Evolutionary conservation across 257 asterid genomes (phyloP), one percentile per base, ranked within the genome.

Genomic region (Verbena officinalis): DNA sequence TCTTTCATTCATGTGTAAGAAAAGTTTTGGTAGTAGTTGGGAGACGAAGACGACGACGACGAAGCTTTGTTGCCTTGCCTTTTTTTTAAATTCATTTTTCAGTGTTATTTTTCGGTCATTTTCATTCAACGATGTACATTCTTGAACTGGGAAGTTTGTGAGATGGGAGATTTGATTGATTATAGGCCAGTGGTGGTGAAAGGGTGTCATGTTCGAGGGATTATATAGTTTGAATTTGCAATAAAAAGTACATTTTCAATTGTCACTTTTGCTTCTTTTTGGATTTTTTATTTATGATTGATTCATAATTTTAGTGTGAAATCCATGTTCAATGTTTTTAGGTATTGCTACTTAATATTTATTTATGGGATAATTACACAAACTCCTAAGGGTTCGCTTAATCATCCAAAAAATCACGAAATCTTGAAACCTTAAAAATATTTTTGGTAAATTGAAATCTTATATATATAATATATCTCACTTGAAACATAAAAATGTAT

Each of bases 21-120:
- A 89, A 88, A 89, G 90, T 92, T 89, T 92, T 92, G 96, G 90
- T 89, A 89, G 97, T 76, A 27, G 33, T 36, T 7, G 82, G 82
- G 81, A 92, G 62, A 48, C 70, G 52, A 60, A 62, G 68, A 71
- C 13, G 71, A n/a, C n/a, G 10, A 16, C 1, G 40, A 5, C 10
- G 1, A 76, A 71, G 87, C 49, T 36, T 77, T 68, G 72, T 80
- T 62, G 75, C 33, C 10, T 54, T 67, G 16, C 59, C 40, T 71
- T 69, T 23, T 56, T 72, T 46, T 13, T 42, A 16, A 4, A 63
- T 74, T 80, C 72, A 15, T 55, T 66, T n/a, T 68, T 46, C 31
- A 49, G 5, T 72, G 68, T 58, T 66, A 43, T 68, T 44, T n/a
- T n/a, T 80, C 16, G 63, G n/a, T 74, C 59, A 68, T 74, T 74